phyloP scores from a whole-genome alignment of 129 eudicot species.

The Solidago caesia region DNA sequence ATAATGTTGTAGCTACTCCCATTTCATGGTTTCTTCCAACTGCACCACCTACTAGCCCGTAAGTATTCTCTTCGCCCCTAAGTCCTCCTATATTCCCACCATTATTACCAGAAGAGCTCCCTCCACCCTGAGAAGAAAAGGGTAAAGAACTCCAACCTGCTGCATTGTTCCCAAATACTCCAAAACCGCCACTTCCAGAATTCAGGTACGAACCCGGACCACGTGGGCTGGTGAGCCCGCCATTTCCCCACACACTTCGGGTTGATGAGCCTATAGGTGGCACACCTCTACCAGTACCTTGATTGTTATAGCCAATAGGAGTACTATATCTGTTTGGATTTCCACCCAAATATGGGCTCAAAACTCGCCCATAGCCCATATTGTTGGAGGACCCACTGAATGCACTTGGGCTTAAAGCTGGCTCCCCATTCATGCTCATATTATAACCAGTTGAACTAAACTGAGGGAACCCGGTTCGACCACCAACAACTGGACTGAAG shows the following conservation, averaged over 20 bases:
- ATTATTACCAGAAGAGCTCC: constrained; percentile 48
- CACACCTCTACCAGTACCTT: constrained; percentile 45
- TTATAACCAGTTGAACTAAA: constrained; percentile 63
- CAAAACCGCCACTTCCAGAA: constrained; percentile 61
- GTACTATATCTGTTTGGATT: constrained; percentile 56
- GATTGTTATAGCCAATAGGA: constrained; percentile 62
- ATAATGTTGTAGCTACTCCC: constrained; percentile 32
- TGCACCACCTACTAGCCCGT: constrained; percentile 47
- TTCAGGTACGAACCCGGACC: constrained; percentile 53
- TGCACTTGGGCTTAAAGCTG: constrained; percentile 49
- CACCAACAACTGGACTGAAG: constrained; percentile 51
- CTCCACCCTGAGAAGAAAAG: constrained; percentile 45
- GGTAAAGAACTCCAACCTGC: constrained; percentile 59
- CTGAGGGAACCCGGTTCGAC: constrained; percentile 59
- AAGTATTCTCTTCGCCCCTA: constrained; percentile 50
- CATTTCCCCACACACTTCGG: constrained; percentile 66
- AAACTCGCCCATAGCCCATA: constrained; percentile 54
- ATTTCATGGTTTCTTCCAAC: constrained; percentile 52
- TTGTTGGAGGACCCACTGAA: constrained; percentile 51
- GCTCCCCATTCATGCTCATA: constrained; percentile 61
- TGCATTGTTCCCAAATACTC: constrained; percentile 62
- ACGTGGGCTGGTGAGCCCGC: constrained; percentile 43
- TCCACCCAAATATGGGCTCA: constrained; percentile 54
- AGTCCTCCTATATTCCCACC: constrained; percentile 50
- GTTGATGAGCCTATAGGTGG: constrained; percentile 49